A percentile compares a stretch with the other conserved stretches of the same genome.
Conservation (phyloP, 805 yeast species). For the Yamadazyma phyllophila region DNA sequence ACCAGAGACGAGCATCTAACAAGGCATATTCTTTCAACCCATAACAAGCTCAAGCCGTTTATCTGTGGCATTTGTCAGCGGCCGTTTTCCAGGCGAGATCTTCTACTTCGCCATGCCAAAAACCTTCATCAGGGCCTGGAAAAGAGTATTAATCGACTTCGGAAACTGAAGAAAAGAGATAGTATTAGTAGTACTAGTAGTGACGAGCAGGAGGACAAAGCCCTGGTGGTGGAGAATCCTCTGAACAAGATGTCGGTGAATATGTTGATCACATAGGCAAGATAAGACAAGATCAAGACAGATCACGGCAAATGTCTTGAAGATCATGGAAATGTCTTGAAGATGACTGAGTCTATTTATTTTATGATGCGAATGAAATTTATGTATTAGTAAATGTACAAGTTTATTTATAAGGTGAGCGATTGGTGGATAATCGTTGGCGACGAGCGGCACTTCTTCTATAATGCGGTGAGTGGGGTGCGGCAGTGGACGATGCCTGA, state of each 20-base stretch:
- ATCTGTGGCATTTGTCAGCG: constrained; percentile 44
- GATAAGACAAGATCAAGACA: too few relatives aligned
- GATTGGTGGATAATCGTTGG: constrained; percentile 13
- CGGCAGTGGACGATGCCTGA: constrained; percentile 12
- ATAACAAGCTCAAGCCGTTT: constrained; percentile 44
- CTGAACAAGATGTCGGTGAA: constrained; percentile 38
- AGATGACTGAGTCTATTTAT: too few relatives aligned
- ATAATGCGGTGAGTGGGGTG: constrained; percentile 5
- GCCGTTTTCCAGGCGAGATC: constrained; percentile 43
- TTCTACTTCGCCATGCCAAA: constrained; percentile 44
- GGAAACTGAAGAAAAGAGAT: constrained; percentile 31
- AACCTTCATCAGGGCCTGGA: constrained; percentile 45
- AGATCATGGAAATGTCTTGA: too few relatives aligned
- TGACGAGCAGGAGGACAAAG: constrained; percentile 9
- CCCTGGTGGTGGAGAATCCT: background rate
- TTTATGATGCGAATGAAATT: constrained; percentile 8
- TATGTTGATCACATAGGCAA: constrained; percentile 40
- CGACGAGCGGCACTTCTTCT: constrained; percentile 12
- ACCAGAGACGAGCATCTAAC: constrained; percentile 47
- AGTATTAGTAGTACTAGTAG: constrained; percentile 6
- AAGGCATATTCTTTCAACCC: constrained; percentile 42
- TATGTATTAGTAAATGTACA: constrained; percentile 9
- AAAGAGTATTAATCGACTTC: constrained; percentile 40
- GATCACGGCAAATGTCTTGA: too few relatives aligned
- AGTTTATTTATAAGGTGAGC: constrained; percentile 9